A percentile compares a stretch with the other conserved stretches of the same genome.
Evolutionary conservation across 2,329 filamentous ascomycete species (phyloP).

Genomic region (Ceratocystis harringtonii): DNA sequence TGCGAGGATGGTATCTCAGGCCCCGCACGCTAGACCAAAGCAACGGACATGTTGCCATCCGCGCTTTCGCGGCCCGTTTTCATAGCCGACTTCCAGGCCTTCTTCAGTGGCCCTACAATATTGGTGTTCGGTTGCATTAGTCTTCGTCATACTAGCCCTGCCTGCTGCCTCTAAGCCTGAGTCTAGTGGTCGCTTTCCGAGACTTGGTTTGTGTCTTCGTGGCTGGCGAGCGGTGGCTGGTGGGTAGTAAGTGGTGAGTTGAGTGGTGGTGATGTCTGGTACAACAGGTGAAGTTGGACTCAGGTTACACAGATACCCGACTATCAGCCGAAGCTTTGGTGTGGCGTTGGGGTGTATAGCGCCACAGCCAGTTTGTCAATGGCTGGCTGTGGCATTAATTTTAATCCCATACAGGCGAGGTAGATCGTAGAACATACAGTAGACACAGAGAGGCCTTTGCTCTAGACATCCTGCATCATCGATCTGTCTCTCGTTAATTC

Average conservation of each 20-base stretch:
- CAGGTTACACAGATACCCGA: neutral
- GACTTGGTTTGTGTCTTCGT: neutral
- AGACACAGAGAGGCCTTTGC: neutral
- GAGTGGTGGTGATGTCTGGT: neutral
- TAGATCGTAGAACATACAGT: neutral
- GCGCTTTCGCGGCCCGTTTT: neutral
- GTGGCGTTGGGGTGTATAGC: neutral
- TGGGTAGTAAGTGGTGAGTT: too few species aligned
- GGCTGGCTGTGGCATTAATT: neutral
- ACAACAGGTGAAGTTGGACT: neutral
- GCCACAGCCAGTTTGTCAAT: neutral
- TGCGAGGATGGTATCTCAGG: neutral
- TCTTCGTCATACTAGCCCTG: neutral
- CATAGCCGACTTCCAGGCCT: neutral
- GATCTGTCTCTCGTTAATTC: neutral
- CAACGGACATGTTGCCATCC: neutral
- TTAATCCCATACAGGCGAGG: neutral
- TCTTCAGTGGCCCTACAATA: neutral
- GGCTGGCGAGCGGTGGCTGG: neutral
- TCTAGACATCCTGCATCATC: neutral
- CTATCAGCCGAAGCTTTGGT: neutral
- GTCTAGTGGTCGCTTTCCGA: neutral
- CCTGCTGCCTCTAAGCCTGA: neutral
- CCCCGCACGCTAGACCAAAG: neutral
- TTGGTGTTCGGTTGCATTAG: neutral